Conservation (phyloP, 257 asterid species). For the Solanum appendiculatum region DNA sequence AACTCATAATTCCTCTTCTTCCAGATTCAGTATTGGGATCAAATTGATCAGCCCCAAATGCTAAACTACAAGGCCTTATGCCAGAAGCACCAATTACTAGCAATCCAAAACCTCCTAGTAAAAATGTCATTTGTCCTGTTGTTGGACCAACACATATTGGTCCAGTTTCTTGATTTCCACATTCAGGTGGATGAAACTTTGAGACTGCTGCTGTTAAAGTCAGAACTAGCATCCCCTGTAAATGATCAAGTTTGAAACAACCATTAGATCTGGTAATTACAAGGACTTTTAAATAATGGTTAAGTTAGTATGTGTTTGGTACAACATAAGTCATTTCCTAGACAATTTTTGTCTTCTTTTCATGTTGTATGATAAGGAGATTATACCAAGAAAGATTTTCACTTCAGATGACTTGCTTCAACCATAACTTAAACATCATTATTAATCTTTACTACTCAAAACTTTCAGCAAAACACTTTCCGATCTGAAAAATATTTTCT, state of each 20-base stretch:
- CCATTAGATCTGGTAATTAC: not conserved
- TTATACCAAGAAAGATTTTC: not conserved
- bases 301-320: not conserved
- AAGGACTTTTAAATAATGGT: not conserved
- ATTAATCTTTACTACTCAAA: not conserved
- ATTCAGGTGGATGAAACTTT: slow-evolving; percentile 18
- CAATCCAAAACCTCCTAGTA: slow-evolving; percentile 6
- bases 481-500: not conserved
- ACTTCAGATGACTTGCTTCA: not conserved
- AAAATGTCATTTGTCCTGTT: slow-evolving; percentile 14
- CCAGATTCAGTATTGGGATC: slow-evolving; percentile 25
- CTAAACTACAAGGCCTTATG: slow-evolving; percentile 26
- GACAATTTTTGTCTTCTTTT: not conserved
- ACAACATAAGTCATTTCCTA: not conserved
- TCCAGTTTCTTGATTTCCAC: not conserved
- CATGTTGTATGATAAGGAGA: not conserved
- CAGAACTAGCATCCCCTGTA: slow-evolving; percentile 24
- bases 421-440: not conserved
- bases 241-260: not conserved
- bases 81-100: slow-evolving; percentile 24
- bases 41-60: slow-evolving; percentile 33
- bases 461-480: not conserved
- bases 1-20: slow-evolving; percentile 16
- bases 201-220: slow-evolving; percentile 17
- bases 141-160: slow-evolving; percentile 8